Conservation (phyloP, 106 monocot genomes). For the Chionographis japonica region DNA sequence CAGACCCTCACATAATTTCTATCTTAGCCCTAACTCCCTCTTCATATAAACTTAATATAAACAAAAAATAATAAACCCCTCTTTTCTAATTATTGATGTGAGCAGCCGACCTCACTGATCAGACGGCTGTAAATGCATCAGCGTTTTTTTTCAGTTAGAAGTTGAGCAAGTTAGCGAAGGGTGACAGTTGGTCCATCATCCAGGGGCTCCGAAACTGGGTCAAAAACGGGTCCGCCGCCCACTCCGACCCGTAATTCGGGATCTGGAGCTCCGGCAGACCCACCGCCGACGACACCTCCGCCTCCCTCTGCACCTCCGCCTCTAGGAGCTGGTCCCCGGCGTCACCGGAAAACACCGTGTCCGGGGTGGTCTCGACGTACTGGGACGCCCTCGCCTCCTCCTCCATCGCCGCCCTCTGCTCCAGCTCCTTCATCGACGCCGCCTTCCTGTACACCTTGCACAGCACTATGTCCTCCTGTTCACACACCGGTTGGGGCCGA, state of each 20-base stretch:
- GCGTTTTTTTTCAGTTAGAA: slow-evolving; percentile 14
- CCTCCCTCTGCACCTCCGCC: slow-evolving; percentile 12
- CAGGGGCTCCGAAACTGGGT: slow-evolving; percentile 62
- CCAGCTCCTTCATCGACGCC: slow-evolving; percentile 59
- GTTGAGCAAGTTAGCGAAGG: slow-evolving; percentile 45
- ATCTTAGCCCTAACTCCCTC: too few relatives aligned
- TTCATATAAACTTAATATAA: too few relatives aligned
- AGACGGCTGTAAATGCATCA: too few relatives aligned
- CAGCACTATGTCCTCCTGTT: slow-evolving; percentile 58
- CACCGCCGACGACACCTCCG: slow-evolving; percentile 5
- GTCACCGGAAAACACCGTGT: background rate
- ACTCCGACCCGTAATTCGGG: slow-evolving; percentile 34
- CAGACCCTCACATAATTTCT: too few relatives aligned
- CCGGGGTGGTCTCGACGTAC: slow-evolving; percentile 3
- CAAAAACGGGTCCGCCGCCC: slow-evolving; percentile 61
- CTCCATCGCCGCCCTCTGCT: slow-evolving; percentile 48
- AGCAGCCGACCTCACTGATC: too few relatives aligned
- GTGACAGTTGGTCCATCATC: slow-evolving; percentile 52
- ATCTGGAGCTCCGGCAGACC: slow-evolving; percentile 39
- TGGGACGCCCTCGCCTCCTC: slow-evolving; percentile 18
- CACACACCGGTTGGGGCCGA: background rate
- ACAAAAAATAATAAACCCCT: too few relatives aligned
- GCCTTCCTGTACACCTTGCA: slow-evolving; percentile 74
- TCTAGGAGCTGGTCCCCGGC: background rate
- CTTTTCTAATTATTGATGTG: too few relatives aligned